Conservation (phyloP, 768 basidiomycete species). For the Strobilomyces confusus region DNA sequence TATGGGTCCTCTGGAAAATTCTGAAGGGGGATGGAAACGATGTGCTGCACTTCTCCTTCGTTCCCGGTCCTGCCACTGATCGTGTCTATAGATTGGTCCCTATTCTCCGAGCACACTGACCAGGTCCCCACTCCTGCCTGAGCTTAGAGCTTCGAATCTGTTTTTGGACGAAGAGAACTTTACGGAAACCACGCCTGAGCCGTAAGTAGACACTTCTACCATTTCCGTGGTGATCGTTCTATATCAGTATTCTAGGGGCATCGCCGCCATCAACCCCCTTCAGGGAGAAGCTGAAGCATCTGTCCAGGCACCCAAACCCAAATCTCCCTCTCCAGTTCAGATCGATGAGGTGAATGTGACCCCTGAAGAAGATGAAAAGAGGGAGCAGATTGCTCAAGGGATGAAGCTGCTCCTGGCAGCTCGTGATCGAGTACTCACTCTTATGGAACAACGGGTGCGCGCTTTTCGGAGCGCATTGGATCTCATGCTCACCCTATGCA, state of each 20-base stretch:
- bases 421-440: conserved; percentile 66
- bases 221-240: conserved; percentile 4
- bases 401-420: conserved; percentile 68
- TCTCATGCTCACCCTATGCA: neutral
- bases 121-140: conserved; percentile 69
- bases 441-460: conserved; percentile 69
- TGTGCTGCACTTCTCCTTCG: conserved; percentile 35
- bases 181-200: conserved; percentile 40
- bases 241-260: conserved; percentile 20
- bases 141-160: conserved; percentile 70
- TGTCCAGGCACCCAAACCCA: neutral
- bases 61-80: conserved; percentile 4
- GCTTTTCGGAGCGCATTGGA: neutral
- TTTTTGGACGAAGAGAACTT: conserved; percentile 61
- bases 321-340: conserved; percentile 1
- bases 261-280: conserved; percentile 4
- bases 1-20: conserved; percentile 88
- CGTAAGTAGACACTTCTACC: conserved; percentile 32
- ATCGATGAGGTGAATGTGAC: conserved; percentile 27
- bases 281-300: conserved; percentile 5
- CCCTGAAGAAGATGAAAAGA: conserved; percentile 52
- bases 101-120: conserved; percentile 75
- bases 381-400: conserved; percentile 55
- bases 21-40: conserved; percentile 79
- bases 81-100: conserved; percentile 61